phyloP scores from a whole-genome alignment of 306 rosid genomes.

The Quercus suber region DNA sequence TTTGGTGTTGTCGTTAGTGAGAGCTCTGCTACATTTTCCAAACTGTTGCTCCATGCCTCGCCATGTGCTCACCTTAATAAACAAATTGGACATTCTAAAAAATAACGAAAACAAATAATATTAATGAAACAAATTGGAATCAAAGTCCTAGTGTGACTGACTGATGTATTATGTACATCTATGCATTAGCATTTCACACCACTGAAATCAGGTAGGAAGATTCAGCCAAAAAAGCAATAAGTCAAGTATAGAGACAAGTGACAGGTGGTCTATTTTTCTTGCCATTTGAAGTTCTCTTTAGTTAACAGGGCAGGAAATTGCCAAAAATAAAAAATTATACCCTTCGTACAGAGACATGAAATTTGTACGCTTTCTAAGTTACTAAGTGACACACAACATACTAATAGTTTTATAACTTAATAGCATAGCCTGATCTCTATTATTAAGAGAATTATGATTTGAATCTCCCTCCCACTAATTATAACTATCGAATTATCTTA shows the following conservation, averaged over 20 bases:
- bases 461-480: too few species aligned
- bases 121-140: constrained; percentile 7
- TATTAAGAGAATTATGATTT: too few species aligned
- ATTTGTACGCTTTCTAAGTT: too few species aligned
- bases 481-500: too few species aligned
- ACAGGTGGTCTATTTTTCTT: background rate
- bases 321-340: too few species aligned
- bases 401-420: too few species aligned
- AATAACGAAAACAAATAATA: background rate
- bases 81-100: constrained; percentile 23
- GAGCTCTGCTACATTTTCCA: constrained; percentile 19
- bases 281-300: too few species aligned
- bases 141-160: constrained; percentile 4
- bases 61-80: constrained; percentile 57
- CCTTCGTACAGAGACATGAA: too few species aligned
- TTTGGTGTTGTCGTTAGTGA: constrained; percentile 58
- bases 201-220: background rate
- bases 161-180: background rate
- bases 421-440: too few species aligned
- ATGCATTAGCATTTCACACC: constrained; percentile 18
- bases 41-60: constrained; percentile 33
- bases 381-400: too few species aligned
- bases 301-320: too few species aligned
- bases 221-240: constrained; percentile 12
- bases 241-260: background rate